Evolutionary conservation across 345 rosid genomes (phyloP).

Genomic region (Linum lewisii): DNA sequence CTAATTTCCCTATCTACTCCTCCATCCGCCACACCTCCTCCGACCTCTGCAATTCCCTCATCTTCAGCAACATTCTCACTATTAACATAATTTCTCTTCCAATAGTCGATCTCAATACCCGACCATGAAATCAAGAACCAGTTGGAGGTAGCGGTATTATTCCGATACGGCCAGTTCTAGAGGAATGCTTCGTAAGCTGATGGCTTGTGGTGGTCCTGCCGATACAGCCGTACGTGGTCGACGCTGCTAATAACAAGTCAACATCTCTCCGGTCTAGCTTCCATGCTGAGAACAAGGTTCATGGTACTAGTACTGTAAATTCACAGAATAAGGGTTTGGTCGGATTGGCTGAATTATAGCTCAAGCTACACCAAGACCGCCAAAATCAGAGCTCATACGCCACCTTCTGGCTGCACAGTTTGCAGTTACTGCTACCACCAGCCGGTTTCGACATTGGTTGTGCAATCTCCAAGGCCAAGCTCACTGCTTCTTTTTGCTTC

Average conservation of each 20-base stretch:
- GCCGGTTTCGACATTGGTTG: no score
- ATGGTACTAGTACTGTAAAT: no score
- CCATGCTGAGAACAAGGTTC: no score
- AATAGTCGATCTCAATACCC: slow-evolving; percentile 15
- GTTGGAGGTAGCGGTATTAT: slow-evolving; percentile 20
- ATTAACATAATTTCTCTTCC: slow-evolving; percentile 17
- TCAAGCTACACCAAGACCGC: background rate
- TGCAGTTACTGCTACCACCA: no score
- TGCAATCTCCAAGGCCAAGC: no score
- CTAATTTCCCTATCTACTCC: no score
- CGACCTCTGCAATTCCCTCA: no score
- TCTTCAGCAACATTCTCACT: no score
- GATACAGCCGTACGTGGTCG: slow-evolving; percentile 37
- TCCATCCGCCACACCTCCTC: no score
- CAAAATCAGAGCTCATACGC: background rate
- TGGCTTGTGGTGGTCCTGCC: slow-evolving; percentile 45
- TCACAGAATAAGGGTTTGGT: no score
- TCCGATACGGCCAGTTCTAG: slow-evolving; percentile 30
- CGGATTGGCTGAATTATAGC: background rate
- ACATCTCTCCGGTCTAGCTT: background rate
- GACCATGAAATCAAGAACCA: slow-evolving; percentile 8
- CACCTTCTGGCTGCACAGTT: no score
- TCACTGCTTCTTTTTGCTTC: no score
- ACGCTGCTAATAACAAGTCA: slow-evolving; percentile 3
- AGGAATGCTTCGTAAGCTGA: slow-evolving; percentile 31